Evolutionary conservation across 2,329 filamentous ascomycete species (phyloP).

Genomic region (Paecilomyces sp.): DNA sequence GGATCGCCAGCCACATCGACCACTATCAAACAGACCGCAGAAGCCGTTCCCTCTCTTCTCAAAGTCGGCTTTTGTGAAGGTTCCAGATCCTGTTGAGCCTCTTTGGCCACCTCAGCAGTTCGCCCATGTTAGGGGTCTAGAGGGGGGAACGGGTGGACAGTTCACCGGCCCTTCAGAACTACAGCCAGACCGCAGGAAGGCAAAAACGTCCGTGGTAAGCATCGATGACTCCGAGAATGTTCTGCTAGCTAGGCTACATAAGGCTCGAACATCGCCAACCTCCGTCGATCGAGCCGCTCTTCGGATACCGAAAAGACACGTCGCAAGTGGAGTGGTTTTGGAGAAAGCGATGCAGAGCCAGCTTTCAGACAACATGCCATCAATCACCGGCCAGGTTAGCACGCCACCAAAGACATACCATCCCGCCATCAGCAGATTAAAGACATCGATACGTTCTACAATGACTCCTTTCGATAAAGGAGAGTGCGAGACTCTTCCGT

Average conservation of each 20-base stretch:
- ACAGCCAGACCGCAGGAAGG: constrained; percentile 26
- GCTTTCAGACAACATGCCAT: constrained; percentile 15
- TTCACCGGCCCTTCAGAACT: not conserved
- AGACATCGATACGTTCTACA: constrained; percentile 50
- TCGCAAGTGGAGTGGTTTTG: constrained; percentile 21
- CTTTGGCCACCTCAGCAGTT: constrained; percentile 33
- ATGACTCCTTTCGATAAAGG: constrained; percentile 76
- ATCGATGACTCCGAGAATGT: constrained; percentile 28
- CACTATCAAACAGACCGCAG: not conserved
- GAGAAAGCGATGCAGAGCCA: constrained; percentile 21
- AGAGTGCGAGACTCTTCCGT: constrained; percentile 64
- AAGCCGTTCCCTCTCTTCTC: constrained; percentile 9
- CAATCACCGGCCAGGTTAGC: not conserved
- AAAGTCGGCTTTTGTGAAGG: constrained; percentile 16
- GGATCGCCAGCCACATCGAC: not conserved
- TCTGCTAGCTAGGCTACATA: constrained; percentile 13
- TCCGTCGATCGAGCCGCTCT: constrained; percentile 8
- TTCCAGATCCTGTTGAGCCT: constrained; percentile 24
- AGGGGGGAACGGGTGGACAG: not conserved
- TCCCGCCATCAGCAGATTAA: constrained; percentile 54
- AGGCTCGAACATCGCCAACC: not conserved
- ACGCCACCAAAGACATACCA: constrained; percentile 32
- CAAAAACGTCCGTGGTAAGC: constrained; percentile 24
- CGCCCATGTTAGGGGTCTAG: constrained; percentile 45
- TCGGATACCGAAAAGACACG: constrained; percentile 20